Evolutionary conservation across 768 basidiomycete species (phyloP).

Genomic region (Xerocomus potaroensis): DNA sequence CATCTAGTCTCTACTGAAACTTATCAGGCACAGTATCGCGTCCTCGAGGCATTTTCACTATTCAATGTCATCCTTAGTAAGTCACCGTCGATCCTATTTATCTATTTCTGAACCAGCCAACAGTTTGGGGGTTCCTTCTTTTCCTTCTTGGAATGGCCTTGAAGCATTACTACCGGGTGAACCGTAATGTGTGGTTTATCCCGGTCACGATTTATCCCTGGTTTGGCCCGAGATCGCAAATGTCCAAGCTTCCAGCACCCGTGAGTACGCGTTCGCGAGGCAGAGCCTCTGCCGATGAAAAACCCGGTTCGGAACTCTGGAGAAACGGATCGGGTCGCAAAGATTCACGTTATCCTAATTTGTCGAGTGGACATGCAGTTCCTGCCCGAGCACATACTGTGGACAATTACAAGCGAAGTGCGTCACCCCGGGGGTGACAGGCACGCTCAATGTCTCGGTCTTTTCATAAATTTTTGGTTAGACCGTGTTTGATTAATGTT

Average conservation of each 20-base stretch:
- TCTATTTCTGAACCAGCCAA: slow-evolving; percentile 11
- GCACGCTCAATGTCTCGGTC: slow-evolving; percentile 1
- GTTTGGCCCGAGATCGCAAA: slow-evolving; percentile 46
- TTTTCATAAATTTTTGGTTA: slow-evolving; percentile 9
- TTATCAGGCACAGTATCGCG: slow-evolving; percentile 86
- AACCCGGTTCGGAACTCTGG: slow-evolving; percentile 23
- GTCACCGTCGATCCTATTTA: slow-evolving; percentile 20
- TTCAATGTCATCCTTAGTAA: slow-evolving; percentile 70
- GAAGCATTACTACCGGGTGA: slow-evolving; percentile 40
- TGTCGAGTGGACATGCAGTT: slow-evolving; percentile 17
- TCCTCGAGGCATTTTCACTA: slow-evolving; percentile 74
- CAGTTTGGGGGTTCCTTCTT: slow-evolving; percentile 47
- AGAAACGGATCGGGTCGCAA: slow-evolving; percentile 18
- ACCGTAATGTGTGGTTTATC: slow-evolving; percentile 58
- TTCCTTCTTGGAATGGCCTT: slow-evolving; percentile 43
- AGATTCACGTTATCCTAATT: slow-evolving; percentile 17
- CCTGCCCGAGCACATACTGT: slow-evolving; percentile 26
- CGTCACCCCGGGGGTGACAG: slow-evolving; percentile 43
- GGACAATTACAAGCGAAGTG: slow-evolving; percentile 38
- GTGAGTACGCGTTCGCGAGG: slow-evolving; percentile 36
- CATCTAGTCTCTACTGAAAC: slow-evolving; percentile 73
- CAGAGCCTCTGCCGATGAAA: slow-evolving; percentile 28
- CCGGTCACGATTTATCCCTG: slow-evolving; percentile 71
- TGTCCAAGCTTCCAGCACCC: slow-evolving; percentile 41
- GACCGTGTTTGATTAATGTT: slow-evolving; percentile 7